phyloP scores from a whole-genome alignment of 164 flowering plant genomes.

The Umbilicus rupestris region DNA sequence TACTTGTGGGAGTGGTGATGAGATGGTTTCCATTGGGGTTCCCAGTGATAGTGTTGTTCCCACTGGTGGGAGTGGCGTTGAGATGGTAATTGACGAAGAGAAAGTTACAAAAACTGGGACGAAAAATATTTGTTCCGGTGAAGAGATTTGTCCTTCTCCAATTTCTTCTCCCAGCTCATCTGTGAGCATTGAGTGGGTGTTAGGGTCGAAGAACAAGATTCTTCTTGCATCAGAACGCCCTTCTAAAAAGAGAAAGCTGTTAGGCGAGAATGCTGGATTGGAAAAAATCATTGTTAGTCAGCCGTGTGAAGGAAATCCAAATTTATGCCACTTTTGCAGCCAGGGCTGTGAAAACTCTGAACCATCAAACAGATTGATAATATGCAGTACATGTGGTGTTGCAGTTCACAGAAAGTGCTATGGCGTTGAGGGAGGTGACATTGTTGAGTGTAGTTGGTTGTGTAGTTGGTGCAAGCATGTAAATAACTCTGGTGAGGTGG shows the following conservation, averaged over 20 bases:
- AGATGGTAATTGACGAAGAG: conserved; percentile 15
- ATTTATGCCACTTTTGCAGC: conserved; percentile 62
- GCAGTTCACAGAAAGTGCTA: conserved; percentile 82
- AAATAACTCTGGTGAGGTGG: conserved; percentile 8
- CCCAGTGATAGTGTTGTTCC: neutral
- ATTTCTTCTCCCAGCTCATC: neutral
- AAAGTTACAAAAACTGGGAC: conserved; percentile 16
- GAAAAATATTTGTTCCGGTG: neutral
- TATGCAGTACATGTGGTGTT: conserved; percentile 60
- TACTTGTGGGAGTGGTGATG: neutral
- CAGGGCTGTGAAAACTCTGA: conserved; percentile 27
- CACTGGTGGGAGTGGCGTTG: conserved; percentile 11
- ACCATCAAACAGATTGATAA: conserved; percentile 33
- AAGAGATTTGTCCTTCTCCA: neutral
- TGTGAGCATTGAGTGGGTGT: conserved; percentile 47
- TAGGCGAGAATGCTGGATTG: conserved; percentile 66
- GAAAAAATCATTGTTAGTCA: conserved; percentile 46
- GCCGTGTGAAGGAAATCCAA: conserved; percentile 36
- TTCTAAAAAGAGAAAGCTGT: conserved; percentile 71
- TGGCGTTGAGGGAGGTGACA: conserved; percentile 50
- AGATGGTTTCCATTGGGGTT: neutral
- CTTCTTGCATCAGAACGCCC: conserved; percentile 67
- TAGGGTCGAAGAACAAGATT: conserved; percentile 59
- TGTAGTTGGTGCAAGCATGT: conserved; percentile 74
- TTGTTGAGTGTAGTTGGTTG: conserved; percentile 43